Evolutionary conservation across 495 filamentous ascomycete species (phyloP), one percentile per base, ranked within the genome.

Genomic region (Aspergillus incahuasiensis): DNA sequence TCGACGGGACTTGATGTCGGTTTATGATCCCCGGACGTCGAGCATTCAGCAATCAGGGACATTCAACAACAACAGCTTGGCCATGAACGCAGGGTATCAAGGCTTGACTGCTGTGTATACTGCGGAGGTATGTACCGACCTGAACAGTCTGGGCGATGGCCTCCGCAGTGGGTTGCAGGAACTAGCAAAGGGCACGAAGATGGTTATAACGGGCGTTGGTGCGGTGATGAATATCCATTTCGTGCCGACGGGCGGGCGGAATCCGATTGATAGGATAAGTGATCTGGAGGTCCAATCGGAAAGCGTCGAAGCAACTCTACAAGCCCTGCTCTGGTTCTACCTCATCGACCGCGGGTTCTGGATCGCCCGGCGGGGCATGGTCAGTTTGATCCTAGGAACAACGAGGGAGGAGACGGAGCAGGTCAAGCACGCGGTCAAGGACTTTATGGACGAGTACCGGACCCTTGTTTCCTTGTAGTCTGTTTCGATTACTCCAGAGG

Each of bases 21-120:
- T 82, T 24, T 86, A 80, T 64, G 81, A 86, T 57, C 81, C 81
- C 1, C 35, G 46, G 0, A 5, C 52, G 69, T 1, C 60, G 3
- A 46, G 41, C 4, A 48, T 74, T 12, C 24, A 41, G 7, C 85
- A 88, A 55, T 79, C 82, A 0, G 85, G 85, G 0, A 88, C 85
- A 0, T 88, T 85, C 61, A 86, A 88, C 50, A 88, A 87, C 58
- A 87, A 87, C 57, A 75, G 77, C 1, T 60, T 87, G 12, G 75
- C 76, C 1, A 85, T 86, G 80, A 70, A 67, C 24, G 80, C 74
- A 6, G 84, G 82, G 5, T 35, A 54, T 15, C 55, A 59, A 38
- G 58, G 48, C 7, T 9, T 58, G 16, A 51, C 50, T 1, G 28
- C 54, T 1, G 46, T 66, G 4, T 63, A 58, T 22, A 63, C 57